phyloP scores from a whole-genome alignment of 2,329 filamentous ascomycete species.

The Tolypocladium cylindrosporum region DNA sequence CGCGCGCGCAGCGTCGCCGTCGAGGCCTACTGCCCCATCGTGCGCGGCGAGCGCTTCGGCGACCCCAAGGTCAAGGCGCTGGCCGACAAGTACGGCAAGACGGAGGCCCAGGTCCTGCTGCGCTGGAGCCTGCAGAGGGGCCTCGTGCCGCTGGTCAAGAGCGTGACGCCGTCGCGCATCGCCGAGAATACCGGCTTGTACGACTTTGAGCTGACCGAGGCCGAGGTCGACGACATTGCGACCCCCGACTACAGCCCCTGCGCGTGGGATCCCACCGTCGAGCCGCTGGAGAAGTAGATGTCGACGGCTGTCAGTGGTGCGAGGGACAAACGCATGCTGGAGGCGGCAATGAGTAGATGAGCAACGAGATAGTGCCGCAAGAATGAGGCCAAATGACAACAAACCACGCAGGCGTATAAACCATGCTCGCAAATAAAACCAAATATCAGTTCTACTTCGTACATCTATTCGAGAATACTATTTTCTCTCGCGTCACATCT shows the following conservation, averaged over 20 bases:
- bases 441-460: no score
- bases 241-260: slow-evolving; percentile 43
- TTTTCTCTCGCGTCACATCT: no score
- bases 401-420: no score
- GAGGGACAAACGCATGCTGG: not conserved
- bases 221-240: slow-evolving; percentile 39
- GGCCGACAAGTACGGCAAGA: slow-evolving; percentile 62
- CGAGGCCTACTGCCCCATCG: slow-evolving; percentile 53
- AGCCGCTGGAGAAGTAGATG: slow-evolving; percentile 30
- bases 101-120: slow-evolving; percentile 66
- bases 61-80: slow-evolving; percentile 56
- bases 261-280: slow-evolving; percentile 45
- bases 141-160: slow-evolving; percentile 65
- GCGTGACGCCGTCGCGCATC: slow-evolving; percentile 57
- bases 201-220: slow-evolving; percentile 44
- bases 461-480: not conserved
- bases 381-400: not conserved
- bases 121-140: slow-evolving; percentile 77
- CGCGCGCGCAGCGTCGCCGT: slow-evolving; percentile 49
- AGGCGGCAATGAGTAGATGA: not conserved
- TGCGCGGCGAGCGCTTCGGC: slow-evolving; percentile 59
- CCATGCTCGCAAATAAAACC: not conserved
- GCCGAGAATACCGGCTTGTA: slow-evolving; percentile 49
- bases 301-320: no score
- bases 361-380: not conserved